phyloP scores from a whole-genome alignment of 306 rosid genomes.

The Chamaecrista fasciculata region DNA sequence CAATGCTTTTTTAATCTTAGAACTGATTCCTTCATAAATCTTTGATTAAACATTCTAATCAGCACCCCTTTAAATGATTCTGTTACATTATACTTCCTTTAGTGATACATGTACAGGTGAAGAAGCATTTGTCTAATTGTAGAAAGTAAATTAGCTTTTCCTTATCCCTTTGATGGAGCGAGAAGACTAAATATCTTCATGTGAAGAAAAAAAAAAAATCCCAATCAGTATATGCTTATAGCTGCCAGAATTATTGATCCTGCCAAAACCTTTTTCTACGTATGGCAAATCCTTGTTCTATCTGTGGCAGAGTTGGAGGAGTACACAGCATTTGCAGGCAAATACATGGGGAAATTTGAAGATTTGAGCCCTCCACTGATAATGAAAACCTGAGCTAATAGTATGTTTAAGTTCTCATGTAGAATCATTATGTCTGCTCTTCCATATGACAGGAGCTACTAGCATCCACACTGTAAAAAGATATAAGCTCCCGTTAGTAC shows the following conservation, averaged over 20 bases:
- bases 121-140: background rate
- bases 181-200: conserved; percentile 25
- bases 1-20: background rate
- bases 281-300: conserved; percentile 24
- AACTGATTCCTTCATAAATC: conserved; percentile 12
- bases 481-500: background rate
- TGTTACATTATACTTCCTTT: conserved; percentile 14
- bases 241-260: conserved; percentile 28
- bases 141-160: conserved; percentile 17
- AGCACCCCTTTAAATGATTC: conserved; percentile 19
- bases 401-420: conserved; percentile 26
- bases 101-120: background rate
- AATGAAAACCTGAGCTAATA: conserved; percentile 9
- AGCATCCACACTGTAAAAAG: conserved; percentile 81
- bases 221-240: conserved; percentile 16
- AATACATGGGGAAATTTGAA: background rate
- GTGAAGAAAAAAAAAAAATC: background rate
- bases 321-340: conserved; percentile 22
- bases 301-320: conserved; percentile 20
- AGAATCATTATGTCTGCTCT: conserved; percentile 49
- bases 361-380: conserved; percentile 25
- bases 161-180: conserved; percentile 6
- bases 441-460: conserved; percentile 78
- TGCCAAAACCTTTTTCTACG: conserved; percentile 26
- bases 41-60: conserved; percentile 2